phyloP scores from a whole-genome alignment of 331 rosid genomes.

The Acacia concinna region DNA sequence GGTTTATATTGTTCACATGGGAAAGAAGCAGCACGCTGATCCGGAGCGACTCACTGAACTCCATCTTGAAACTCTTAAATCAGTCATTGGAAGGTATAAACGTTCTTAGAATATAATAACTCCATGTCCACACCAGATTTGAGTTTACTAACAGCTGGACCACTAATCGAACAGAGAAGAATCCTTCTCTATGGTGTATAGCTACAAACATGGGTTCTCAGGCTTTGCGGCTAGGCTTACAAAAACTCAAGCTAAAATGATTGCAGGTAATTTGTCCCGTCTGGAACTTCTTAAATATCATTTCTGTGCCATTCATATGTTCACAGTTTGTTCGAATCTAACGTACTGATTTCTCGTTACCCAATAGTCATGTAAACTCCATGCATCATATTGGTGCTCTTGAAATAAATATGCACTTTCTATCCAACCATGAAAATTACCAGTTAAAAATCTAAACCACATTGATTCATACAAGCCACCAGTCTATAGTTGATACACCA shows the following conservation, averaged over 20 bases:
- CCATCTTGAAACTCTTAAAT: conserved; percentile 37
- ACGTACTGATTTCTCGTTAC: neutral
- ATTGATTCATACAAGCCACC: neutral
- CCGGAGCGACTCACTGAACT: conserved; percentile 30
- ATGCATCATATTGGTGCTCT: neutral
- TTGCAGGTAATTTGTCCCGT: conserved; percentile 29
- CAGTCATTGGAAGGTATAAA: conserved; percentile 42
- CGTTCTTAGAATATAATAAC: neutral
- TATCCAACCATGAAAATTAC: neutral
- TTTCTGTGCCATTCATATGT: neutral
- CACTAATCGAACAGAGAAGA: conserved; percentile 35
- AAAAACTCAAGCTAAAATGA: conserved; percentile 36
- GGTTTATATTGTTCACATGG: conserved; percentile 46
- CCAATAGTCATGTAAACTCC: neutral
- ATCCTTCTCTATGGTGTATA: conserved; percentile 39
- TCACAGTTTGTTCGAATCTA: neutral
- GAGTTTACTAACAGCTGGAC: conserved; percentile 4
- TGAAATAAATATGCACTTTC: neutral
- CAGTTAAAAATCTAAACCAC: neutral
- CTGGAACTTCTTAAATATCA: neutral
- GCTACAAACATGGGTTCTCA: conserved; percentile 47
- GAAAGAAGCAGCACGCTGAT: conserved; percentile 31
- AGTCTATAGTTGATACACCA: neutral
- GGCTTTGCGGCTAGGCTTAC: conserved; percentile 52
- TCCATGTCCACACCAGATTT: neutral